phyloP scores from a whole-genome alignment of 768 basidiomycete species.

The Amanita rimosa region DNA sequence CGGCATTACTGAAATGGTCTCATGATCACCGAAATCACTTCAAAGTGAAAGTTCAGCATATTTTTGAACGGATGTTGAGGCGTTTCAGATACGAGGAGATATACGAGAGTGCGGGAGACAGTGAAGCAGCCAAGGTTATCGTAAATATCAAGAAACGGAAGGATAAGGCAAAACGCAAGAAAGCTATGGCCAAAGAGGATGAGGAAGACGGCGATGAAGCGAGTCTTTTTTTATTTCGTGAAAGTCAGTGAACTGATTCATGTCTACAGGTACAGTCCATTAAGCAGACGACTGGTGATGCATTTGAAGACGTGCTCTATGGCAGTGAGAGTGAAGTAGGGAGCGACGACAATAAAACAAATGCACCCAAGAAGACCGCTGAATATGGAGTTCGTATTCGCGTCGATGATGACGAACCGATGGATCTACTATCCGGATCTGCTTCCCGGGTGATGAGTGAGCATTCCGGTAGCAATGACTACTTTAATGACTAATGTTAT shows the following conservation, averaged over 20 bases:
- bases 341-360: constrained; percentile 47
- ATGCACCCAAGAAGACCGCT: constrained; percentile 22
- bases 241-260: neutral
- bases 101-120: constrained; percentile 59
- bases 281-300: constrained; percentile 62
- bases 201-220: constrained; percentile 34
- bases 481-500: neutral
- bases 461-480: constrained; percentile 16
- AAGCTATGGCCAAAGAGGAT: constrained; percentile 44
- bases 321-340: constrained; percentile 90
- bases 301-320: constrained; percentile 95
- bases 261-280: constrained; percentile 25
- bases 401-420: constrained; percentile 85
- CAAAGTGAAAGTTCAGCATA: constrained; percentile 92
- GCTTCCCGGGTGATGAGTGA: constrained; percentile 59
- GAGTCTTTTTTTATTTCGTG: neutral
- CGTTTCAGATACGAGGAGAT: constrained; percentile 86
- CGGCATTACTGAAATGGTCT: constrained; percentile 81
- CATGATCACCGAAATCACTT: constrained; percentile 99
- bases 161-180: constrained; percentile 87
- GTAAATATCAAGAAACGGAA: constrained; percentile 94
- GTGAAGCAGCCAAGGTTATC: constrained; percentile 80
- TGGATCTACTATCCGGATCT: constrained; percentile 85
- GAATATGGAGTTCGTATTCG: constrained; percentile 53
- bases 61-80: constrained; percentile 91